phyloP scores from a whole-genome alignment of 192 early-diverging fungal species.

The Coemansia sp. region DNA sequence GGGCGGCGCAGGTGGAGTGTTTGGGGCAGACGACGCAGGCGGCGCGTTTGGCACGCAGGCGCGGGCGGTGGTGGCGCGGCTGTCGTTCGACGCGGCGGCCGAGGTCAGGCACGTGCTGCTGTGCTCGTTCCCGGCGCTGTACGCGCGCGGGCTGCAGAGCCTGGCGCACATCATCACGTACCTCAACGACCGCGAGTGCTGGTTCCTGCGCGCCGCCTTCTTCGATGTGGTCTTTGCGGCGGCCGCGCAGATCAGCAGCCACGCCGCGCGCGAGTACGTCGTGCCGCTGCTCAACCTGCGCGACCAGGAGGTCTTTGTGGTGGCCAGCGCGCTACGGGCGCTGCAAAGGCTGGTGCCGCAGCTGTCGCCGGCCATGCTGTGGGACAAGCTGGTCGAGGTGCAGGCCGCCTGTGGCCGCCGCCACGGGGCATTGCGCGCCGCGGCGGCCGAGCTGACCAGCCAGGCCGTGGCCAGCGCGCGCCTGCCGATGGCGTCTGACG shows the following conservation, averaged over 20 bases:
- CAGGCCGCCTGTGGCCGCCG: conserved; percentile 7
- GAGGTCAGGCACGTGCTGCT: conserved; percentile 86
- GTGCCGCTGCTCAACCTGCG: conserved; percentile 91
- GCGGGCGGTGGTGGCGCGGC: conserved; percentile 71
- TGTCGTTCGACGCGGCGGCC: conserved; percentile 82
- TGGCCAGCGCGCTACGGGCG: conserved; percentile 85
- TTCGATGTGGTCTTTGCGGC: conserved; percentile 93
- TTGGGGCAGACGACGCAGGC: no score
- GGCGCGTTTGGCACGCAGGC: no score
- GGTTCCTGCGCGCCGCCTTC: conserved; percentile 93
- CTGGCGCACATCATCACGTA: conserved; percentile 96
- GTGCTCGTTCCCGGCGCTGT: conserved; percentile 52
- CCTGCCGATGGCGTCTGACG: conserved; percentile 26
- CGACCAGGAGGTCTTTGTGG: conserved; percentile 92
- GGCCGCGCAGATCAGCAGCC: conserved; percentile 83
- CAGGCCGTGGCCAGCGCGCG: conserved; percentile 24
- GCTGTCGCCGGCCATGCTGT: conserved; percentile 53
- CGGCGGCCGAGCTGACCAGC: conserved; percentile 31
- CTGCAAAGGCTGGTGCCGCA: conserved; percentile 69
- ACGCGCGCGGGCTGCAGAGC: conserved; percentile 46
- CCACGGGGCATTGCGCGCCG: conserved; percentile 21
- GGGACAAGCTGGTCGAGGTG: conserved; percentile 51
- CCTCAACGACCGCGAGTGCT: conserved; percentile 90
- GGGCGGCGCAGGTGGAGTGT: background rate
- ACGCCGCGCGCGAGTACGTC: conserved; percentile 90